Conservation (phyloP, 2,329 filamentous ascomycete genomes). For the Epichloe coenophiala region DNA sequence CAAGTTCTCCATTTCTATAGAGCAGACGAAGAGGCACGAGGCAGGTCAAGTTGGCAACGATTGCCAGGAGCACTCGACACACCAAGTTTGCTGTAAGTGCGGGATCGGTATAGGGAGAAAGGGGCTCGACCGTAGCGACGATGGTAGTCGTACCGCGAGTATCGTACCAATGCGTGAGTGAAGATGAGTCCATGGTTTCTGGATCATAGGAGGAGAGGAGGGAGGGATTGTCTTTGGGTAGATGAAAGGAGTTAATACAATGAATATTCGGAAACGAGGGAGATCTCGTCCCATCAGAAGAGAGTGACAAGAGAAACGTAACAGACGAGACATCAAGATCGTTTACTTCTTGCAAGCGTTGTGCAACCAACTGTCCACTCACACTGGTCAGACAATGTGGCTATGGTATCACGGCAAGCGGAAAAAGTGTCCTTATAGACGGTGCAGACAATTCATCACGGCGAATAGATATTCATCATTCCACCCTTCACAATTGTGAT, state of each 20-base stretch:
- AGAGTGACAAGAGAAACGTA: neutral
- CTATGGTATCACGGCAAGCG: constrained; percentile 4
- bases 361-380: neutral
- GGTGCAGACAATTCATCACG: neutral
- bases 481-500: neutral
- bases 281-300: neutral
- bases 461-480: neutral
- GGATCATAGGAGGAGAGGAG: neutral
- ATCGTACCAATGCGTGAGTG: neutral
- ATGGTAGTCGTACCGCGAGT: neutral
- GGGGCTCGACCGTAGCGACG: constrained; percentile 1
- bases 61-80: constrained; percentile 33
- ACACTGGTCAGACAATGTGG: no score
- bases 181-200: neutral
- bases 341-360: neutral
- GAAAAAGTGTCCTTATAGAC: constrained; percentile 1
- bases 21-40: constrained; percentile 39
- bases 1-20: constrained; percentile 38
- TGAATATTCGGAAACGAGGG: neutral
- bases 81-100: constrained; percentile 31
- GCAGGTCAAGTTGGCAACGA: constrained; percentile 30
- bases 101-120: constrained; percentile 14
- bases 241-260: neutral
- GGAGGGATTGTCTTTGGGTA: neutral
- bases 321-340: neutral